A percentile compares a stretch with the other conserved stretches of the same genome.
Conservation (phyloP, 345 rosid species). For the Brassica incana region DNA sequence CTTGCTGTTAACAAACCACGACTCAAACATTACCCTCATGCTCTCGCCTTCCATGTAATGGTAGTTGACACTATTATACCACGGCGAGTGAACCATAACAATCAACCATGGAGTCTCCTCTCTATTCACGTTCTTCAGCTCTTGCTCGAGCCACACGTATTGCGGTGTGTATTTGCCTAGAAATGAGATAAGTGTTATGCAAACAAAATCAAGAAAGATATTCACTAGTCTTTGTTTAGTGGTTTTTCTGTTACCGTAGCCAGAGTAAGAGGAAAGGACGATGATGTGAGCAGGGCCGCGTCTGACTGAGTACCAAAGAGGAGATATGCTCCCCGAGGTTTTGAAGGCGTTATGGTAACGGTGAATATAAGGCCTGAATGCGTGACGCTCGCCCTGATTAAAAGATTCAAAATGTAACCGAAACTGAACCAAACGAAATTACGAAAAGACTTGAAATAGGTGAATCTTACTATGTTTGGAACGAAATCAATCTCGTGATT, state of each 20-base stretch:
- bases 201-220: not conserved
- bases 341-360: slow-evolving; percentile 43
- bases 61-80: slow-evolving; percentile 42
- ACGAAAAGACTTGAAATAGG: not conserved
- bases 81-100: slow-evolving; percentile 35
- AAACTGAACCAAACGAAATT: not conserved
- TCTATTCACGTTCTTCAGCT: slow-evolving; percentile 44
- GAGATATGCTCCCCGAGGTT: slow-evolving; percentile 45
- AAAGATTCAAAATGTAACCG: not conserved
- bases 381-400: slow-evolving; percentile 36
- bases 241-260: slow-evolving; percentile 40
- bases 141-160: slow-evolving; percentile 37
- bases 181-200: not conserved
- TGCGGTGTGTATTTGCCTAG: slow-evolving; percentile 48
- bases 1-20: slow-evolving; percentile 47
- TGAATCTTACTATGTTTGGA: slow-evolving; percentile 43
- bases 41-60: slow-evolving; percentile 61
- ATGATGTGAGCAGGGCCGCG: slow-evolving; percentile 51
- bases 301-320: slow-evolving; percentile 57
- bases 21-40: slow-evolving; percentile 48
- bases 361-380: slow-evolving; percentile 43
- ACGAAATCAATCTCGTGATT: slow-evolving; percentile 51
- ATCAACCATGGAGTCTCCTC: slow-evolving; percentile 44
- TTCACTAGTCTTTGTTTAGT: not conserved
- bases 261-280: slow-evolving; percentile 51